phyloP scores from a whole-genome alignment of 176 grass and related monocot genomes.

The Cenchrus americanus region DNA sequence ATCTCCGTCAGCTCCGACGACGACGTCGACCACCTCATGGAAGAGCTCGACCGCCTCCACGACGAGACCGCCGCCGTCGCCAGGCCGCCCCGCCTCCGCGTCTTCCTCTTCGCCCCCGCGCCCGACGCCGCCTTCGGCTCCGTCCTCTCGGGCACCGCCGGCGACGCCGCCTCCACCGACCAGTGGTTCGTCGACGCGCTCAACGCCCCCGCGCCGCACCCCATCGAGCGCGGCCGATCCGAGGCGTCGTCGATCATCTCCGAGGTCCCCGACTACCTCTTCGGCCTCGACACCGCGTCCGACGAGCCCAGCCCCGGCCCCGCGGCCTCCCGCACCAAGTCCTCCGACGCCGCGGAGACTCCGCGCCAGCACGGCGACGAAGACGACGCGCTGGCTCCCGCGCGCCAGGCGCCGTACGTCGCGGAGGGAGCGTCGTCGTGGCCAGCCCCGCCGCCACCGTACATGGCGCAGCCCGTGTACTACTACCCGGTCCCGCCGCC shows the following conservation, averaged over 20 bases:
- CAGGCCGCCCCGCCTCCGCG: slow-evolving; percentile 60
- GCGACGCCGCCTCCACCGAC: slow-evolving; percentile 41
- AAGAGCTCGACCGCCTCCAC: slow-evolving; percentile 73
- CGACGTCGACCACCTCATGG: slow-evolving; percentile 89
- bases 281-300: slow-evolving; percentile 67
- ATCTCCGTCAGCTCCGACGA: slow-evolving; percentile 87
- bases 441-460: slow-evolving; percentile 52
- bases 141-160: slow-evolving; percentile 53
- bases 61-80: slow-evolving; percentile 9
- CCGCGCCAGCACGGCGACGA: slow-evolving; percentile 5
- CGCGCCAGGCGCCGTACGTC: slow-evolving; percentile 1
- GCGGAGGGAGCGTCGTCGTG: slow-evolving; percentile 39
- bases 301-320: slow-evolving; percentile 48
- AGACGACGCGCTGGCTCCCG: slow-evolving; percentile 32
- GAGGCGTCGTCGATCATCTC: slow-evolving; percentile 76
- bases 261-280: slow-evolving; percentile 78
- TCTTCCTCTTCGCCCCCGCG: slow-evolving; percentile 56
- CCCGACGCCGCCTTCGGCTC: slow-evolving; percentile 45
- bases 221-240: slow-evolving; percentile 62
- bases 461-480: slow-evolving; percentile 62
- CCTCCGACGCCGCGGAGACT: slow-evolving; percentile 46
- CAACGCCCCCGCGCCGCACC: slow-evolving; percentile 50
- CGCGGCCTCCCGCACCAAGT: slow-evolving; percentile 23
- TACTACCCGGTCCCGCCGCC: slow-evolving; percentile 49
- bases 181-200: slow-evolving; percentile 76